Evolutionary conservation across 2,329 filamentous ascomycete genomes (phyloP), one percentile per base, ranked within the genome.

Genomic region (Paraphaeosphaeria sporulosa): DNA sequence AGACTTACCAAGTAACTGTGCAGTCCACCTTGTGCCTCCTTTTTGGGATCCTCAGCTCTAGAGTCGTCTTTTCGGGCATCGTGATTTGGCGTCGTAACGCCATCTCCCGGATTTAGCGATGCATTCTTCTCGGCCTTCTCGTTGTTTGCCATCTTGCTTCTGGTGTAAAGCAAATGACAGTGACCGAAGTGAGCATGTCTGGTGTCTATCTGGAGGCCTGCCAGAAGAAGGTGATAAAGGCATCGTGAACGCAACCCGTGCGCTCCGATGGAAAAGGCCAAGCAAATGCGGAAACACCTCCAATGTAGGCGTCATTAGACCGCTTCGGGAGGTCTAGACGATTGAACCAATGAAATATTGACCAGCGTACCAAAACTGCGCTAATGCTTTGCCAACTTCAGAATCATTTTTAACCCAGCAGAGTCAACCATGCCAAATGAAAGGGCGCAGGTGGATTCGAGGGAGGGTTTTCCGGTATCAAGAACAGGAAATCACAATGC

Each of bases 1-100:
- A 13, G 8, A 64, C 70, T 54, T 55, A 75, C 73, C 34, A 71
- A 44, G 34, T 76, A 76, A 17, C 60, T 61, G 15, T 63, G 60
- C 58, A 68, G 58, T 5, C 68, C 71, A 15, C 65, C 65, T 47
- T 65, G 49, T 19, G 69, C 62, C 13, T 61, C 53, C 44, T 61
- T 25, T n/a, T 64, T 61, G 9, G 17, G 50, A 44, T 63, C 19
- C 40, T 21, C n/a, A 3, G 6, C n/a, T 21, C 40, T 17, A 43
- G n/a, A 10, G n/a, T 21, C 38, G 13, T 34, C 60, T 49, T 61
- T 48, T 25, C 58, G 46, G 15, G 47, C 30, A 23, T 59, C 51
- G 5, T 34, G 12, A 6, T 36, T 49, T 27, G 57, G 57, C 19
- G 30, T 48, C 36, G 56, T 62, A 19, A 40, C 61, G 19, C 63